Evolutionary conservation across 495 filamentous ascomycete genomes (phyloP), one percentile per base, ranked within the genome.

Genomic region (Penicillium crystallinum): DNA sequence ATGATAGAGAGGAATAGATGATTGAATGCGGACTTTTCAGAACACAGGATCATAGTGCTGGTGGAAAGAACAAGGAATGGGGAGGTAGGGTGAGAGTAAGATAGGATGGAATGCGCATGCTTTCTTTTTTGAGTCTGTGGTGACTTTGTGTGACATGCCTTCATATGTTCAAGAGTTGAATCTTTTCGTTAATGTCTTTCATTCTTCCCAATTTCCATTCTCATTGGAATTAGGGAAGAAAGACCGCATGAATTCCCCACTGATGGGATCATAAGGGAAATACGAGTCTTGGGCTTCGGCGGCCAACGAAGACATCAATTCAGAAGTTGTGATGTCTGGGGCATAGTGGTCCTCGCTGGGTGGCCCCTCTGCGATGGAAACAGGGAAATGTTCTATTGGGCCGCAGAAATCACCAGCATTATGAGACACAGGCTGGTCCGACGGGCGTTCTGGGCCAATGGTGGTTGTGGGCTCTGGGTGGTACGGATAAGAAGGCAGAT

Each of bases 201-300:
- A 34, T 17, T 35, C 45, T 19, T 49, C 44, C 56, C 56, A 65
- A 2, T 55, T 45, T 0, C 58, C 59, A 36, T 69, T 68, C 3
- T 67, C 68, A 10, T 47, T 55, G 9, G 57, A 39, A 4, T 58
- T 21, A 4, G 73, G 72, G 61, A 76, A 76, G 62, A 76, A 76
- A 17, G 71, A 70, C 10, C 69, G 59, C 45, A 76, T 75, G 18
- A 76, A 76, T 41, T 75, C 68, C 15, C 70, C 70, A 30, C 64
- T 69, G 46, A 76, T 74, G 19, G 72, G 72, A 47, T 76, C 73
- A 49, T 75, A 76, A 1, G 73, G 73, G 58, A 76, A 76, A 29
- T 71, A 74, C 3, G 62, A 43, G 35, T 74, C 69, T 27, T 56
- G 53, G 15, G 38, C 38, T 8, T 61, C 59, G 14, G 44, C 27